Evolutionary conservation across 768 basidiomycete genomes (phyloP).

Genomic region (Calocybe indica): DNA sequence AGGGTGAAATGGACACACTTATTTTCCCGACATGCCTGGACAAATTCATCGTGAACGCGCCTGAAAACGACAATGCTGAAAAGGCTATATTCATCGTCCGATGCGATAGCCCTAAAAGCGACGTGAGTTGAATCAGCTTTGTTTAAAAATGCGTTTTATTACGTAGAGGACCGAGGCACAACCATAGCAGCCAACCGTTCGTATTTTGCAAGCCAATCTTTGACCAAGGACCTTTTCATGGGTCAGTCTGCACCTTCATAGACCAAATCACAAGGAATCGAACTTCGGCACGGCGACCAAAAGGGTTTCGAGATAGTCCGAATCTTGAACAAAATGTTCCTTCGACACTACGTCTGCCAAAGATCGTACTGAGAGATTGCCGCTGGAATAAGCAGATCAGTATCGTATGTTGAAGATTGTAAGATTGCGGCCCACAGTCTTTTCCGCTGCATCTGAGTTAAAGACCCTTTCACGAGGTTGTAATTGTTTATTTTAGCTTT

Average conservation of each 20-base stretch:
- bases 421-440: slow-evolving; percentile 53
- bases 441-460: slow-evolving; percentile 91
- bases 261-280: slow-evolving; percentile 15
- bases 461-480: slow-evolving; percentile 88
- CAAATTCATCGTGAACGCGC: slow-evolving; percentile 86
- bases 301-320: slow-evolving; percentile 90
- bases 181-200: slow-evolving; percentile 87
- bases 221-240: slow-evolving; percentile 57
- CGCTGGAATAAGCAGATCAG: slow-evolving; percentile 40
- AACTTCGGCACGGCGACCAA: slow-evolving; percentile 94
- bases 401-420: neutral
- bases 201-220: slow-evolving; percentile 88
- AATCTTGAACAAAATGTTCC: slow-evolving; percentile 79
- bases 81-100: slow-evolving; percentile 86
- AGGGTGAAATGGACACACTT: slow-evolving; percentile 46
- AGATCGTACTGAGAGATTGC: slow-evolving; percentile 90
- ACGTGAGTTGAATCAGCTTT: slow-evolving; percentile 7
- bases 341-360: slow-evolving; percentile 79
- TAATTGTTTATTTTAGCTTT: slow-evolving; percentile 89
- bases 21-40: slow-evolving; percentile 91
- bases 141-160: slow-evolving; percentile 5
- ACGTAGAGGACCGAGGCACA: slow-evolving; percentile 89
- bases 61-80: slow-evolving; percentile 87
- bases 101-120: slow-evolving; percentile 53
- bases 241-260: too few species aligned